Percentiles rank a stretch among this genome's conserved stretches.
These are phyloP conservation scores for Pinus taeda DNA, from an alignment of 75 land plant genomes.

Conservation along the genomic window DNA sequence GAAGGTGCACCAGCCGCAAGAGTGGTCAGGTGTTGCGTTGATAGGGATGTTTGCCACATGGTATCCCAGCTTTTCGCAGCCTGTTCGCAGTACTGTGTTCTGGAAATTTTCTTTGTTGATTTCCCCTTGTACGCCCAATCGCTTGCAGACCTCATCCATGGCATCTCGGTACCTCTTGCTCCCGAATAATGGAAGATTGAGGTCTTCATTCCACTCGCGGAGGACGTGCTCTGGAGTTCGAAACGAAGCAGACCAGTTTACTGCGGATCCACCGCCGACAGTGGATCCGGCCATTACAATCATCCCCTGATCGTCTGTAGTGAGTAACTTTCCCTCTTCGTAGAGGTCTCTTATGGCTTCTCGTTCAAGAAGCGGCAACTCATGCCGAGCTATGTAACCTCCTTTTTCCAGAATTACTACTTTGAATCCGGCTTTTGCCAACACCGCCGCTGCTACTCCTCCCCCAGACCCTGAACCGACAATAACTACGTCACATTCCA, in stretches of 20 bases:
- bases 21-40: slow-evolving; percentile 54
- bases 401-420: slow-evolving; percentile 41
- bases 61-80: slow-evolving; percentile 26
- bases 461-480: slow-evolving; percentile 47
- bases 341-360: slow-evolving; percentile 14
- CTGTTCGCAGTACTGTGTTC: slow-evolving; percentile 28
- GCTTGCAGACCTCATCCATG: slow-evolving; percentile 23
- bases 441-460: slow-evolving; percentile 31
- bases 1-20: slow-evolving; percentile 66
- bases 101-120: slow-evolving; percentile 19
- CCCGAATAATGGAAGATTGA: slow-evolving; percentile 14
- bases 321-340: slow-evolving; percentile 17
- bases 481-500: slow-evolving; percentile 37
- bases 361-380: slow-evolving; percentile 26
- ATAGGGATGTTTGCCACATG: slow-evolving; percentile 43
- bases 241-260: slow-evolving; percentile 44
- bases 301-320: slow-evolving; percentile 22
- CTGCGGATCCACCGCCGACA: slow-evolving; percentile 38
- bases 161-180: slow-evolving; percentile 17
- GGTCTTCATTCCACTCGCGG: slow-evolving; percentile 24
- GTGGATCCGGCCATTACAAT: slow-evolving; percentile 25
- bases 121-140: slow-evolving; percentile 30
- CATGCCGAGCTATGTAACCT: slow-evolving; percentile 24
- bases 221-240: slow-evolving; percentile 34
- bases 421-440: slow-evolving; percentile 31